Evolutionary conservation across 2,329 filamentous ascomycete species (phyloP).

Genomic region (Exophiala dermatitidis): DNA sequence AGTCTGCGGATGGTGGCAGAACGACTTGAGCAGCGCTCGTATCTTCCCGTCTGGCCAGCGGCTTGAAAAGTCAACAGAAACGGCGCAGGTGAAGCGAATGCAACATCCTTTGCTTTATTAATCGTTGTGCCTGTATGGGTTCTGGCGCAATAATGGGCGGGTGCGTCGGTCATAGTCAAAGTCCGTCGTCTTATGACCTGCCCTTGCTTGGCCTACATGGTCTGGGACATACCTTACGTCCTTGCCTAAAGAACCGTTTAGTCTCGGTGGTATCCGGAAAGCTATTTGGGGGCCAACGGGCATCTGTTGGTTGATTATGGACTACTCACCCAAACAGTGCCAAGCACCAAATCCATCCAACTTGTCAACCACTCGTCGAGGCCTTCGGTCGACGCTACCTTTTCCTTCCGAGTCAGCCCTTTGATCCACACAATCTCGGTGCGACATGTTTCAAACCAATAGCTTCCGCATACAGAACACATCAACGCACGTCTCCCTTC

Average conservation of each 20-base stretch:
- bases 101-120: not conserved
- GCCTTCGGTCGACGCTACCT: not conserved
- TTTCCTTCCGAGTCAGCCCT: not conserved
- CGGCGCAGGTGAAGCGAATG: not conserved
- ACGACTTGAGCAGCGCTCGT: not conserved
- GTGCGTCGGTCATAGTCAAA: not conserved
- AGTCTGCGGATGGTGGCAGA: constrained; percentile 11
- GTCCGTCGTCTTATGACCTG: too few species aligned
- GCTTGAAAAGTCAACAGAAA: not conserved
- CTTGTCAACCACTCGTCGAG: not conserved
- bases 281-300: too few species aligned
- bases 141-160: not conserved
- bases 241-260: too few species aligned
- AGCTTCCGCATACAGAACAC: not conserved
- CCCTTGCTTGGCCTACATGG: too few species aligned
- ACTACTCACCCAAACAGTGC: too few species aligned
- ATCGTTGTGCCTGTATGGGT: not conserved
- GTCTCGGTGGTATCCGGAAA: too few species aligned
- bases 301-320: too few species aligned
- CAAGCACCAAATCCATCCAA: too few species aligned
- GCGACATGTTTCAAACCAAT: not conserved
- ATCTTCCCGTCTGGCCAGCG: not conserved
- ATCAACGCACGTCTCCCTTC: not conserved
- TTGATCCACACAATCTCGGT: not conserved
- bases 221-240: too few species aligned